phyloP scores from a whole-genome alignment of 192 early-diverging fungal species.

The Cladochytrium replicatum region DNA sequence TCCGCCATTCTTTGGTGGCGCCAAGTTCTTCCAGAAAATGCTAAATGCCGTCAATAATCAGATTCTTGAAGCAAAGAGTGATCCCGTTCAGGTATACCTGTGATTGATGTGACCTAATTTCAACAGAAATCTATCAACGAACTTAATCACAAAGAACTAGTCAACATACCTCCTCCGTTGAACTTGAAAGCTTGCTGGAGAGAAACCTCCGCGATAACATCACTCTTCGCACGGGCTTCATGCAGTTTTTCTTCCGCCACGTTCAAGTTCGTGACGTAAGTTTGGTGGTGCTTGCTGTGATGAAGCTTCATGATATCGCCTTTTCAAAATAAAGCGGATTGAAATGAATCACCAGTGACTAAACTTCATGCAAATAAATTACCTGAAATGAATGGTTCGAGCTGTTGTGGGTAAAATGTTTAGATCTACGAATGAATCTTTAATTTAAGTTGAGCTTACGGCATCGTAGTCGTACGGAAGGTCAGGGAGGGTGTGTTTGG shows the following conservation, averaged over 20 bases:
- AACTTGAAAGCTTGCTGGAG: slow-evolving; percentile 79
- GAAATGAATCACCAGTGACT: not conserved
- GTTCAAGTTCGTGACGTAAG: slow-evolving; percentile 83
- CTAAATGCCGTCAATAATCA: slow-evolving; percentile 11
- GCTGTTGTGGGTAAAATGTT: slow-evolving; percentile 29
- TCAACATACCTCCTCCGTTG: slow-evolving; percentile 71
- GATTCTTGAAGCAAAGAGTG: too few relatives aligned
- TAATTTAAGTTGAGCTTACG: slow-evolving; percentile 26
- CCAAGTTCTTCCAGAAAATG: slow-evolving; percentile 93
- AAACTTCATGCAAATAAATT: not conserved
- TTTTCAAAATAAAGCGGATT: not conserved
- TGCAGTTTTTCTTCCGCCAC: slow-evolving; percentile 85
- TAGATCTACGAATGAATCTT: not conserved
- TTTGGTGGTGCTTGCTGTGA: slow-evolving; percentile 89
- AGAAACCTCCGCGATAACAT: slow-evolving; percentile 63
- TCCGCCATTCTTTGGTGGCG: slow-evolving; percentile 67
- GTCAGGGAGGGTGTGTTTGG: slow-evolving; percentile 82
- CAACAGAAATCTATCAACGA: slow-evolving; percentile 4
- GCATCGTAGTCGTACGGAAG: slow-evolving; percentile 73
- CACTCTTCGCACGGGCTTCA: slow-evolving; percentile 54
- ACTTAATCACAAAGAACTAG: slow-evolving; percentile 5
- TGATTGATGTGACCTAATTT: slow-evolving; percentile 26
- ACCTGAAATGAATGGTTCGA: slow-evolving; percentile 84
- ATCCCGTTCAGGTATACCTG: too few relatives aligned
- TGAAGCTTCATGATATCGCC: slow-evolving; percentile 92